Base-by-base conservation (phyloP, 2,329 filamentous ascomycete species). In the Fusarium sp. region DNA sequence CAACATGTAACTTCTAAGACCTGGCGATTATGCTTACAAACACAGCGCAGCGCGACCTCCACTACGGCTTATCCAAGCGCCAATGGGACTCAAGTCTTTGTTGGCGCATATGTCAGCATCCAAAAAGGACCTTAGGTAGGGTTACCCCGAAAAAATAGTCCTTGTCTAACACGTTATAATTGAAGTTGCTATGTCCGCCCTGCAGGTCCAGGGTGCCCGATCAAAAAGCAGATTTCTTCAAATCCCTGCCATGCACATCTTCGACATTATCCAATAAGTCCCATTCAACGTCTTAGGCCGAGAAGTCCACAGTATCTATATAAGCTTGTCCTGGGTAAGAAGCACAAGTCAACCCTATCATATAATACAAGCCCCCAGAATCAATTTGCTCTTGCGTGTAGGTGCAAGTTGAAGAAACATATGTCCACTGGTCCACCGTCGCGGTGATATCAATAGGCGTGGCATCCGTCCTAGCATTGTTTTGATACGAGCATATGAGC, bases 1-100 rank as follows among this genome's bases (percentile, higher is more conserved):
- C 9, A 20, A 13, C 4, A 54, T 28, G 3, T 28, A 8, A 54
- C 4, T 6, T 28, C 3, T n/a, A 3, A 2, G 14, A 4, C 0
- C 5, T 38, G 24, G 7, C 7, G 34, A 17, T 28, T 13, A 5
- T 38, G 51, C 51, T 54, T 54, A 54, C 50, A 38, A 54, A 54
- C 50, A 28, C 32, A 9, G 2, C 1, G 18, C n/a, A 36, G 18
- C 8, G 13, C 3, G 0, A 5, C 3, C 48, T 52, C 30, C 48
- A 26, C 32, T 10, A 13, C 7, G 2, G 18, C 32, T 20, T 36
- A 54, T 8, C 18, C 24, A 36, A 18, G 17, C 34, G 17, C 15
- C 34, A 38, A 22, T 26, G n/a, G 12, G 5, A 12, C 18, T 38
- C 14, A 13, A 38, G n/a, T 17, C 4, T 52, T 3, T 8, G 8